Evolutionary conservation across 2,329 filamentous ascomycete species (phyloP), one percentile per base, ranked within the genome.

Genomic region (Laburnicola sp.): DNA sequence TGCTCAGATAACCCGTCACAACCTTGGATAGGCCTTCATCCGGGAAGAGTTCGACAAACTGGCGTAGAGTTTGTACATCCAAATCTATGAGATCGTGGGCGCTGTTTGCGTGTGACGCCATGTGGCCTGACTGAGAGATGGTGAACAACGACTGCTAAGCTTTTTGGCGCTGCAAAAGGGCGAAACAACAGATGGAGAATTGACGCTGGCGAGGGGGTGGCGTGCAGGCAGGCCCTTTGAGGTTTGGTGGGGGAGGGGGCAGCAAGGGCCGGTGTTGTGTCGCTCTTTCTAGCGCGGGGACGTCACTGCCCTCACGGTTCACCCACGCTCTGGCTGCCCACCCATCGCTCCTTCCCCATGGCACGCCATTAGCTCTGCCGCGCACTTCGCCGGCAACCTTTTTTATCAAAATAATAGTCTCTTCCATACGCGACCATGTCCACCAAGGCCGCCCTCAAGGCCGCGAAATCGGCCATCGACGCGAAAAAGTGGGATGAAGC

Each of bases 11-110:
- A 0, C 86, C 91, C 37, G 85, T 86, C 44, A 99, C 78, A 31
- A 96, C 84, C 63, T 91, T 91, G 45, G 86, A 86, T 6, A 97
- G 79, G 27, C 94, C 92, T 51, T 86, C 86, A 3, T 91, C 86
- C 0, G 92, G 91, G 61, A 99, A 99, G 60, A 94, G 86, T 3
- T 80, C 77, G 56, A 90, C 87, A 66, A 93, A 99, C 59, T 91
- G 86, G 48, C 86, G 82, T 23, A 99, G 76, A n/a, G 93, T 78
- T 37, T 83, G 84, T 37, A 84, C 81, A 66, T 97, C 92, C 78
- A 91, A 88, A 25, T 90, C 83, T n/a, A 81, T 57, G 32, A 71
- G 39, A 48, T 71, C 66, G 55, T 73, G 68, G 25, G 70, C 70
- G 54, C 70, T 71, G 53, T 72, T 63, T 22, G 58, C 61, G 41